These are phyloP conservation scores for Botrytis hyacinthi DNA, from an alignment of 2,329 filamentous ascomycete genomes.

Conservation along the genomic window DNA sequence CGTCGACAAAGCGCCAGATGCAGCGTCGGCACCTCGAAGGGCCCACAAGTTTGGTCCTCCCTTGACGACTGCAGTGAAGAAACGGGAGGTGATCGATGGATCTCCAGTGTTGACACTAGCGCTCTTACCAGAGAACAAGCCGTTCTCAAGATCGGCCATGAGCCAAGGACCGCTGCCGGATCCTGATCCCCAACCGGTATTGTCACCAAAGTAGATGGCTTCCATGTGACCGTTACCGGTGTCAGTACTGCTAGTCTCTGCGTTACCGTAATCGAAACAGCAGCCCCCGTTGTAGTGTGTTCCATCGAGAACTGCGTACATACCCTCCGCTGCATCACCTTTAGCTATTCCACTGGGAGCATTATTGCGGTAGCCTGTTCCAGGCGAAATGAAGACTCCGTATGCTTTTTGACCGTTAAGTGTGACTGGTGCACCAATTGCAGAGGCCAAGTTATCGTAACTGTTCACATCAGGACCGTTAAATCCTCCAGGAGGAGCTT, in stretches of 20 bases:
- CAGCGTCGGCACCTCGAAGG: slow-evolving; percentile 56
- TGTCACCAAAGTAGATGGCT: slow-evolving; percentile 62
- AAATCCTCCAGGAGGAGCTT: slow-evolving; percentile 58
- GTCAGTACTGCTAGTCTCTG: slow-evolving; percentile 51
- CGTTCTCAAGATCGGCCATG: slow-evolving; percentile 68
- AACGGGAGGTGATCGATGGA: slow-evolving; percentile 53
- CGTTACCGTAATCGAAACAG: slow-evolving; percentile 59
- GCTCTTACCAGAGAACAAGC: slow-evolving; percentile 57
- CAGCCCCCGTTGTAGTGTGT: slow-evolving; percentile 57
- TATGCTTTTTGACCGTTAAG: slow-evolving; percentile 61
- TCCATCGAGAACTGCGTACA: slow-evolving; percentile 60
- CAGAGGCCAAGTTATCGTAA: slow-evolving; percentile 58
- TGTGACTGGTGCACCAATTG: slow-evolving; percentile 59
- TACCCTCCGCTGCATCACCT: slow-evolving; percentile 55
- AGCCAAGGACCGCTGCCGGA: slow-evolving; percentile 62
- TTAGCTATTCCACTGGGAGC: slow-evolving; percentile 50
- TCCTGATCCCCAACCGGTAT: slow-evolving; percentile 54
- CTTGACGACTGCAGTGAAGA: slow-evolving; percentile 57
- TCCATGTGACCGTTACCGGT: slow-evolving; percentile 67
- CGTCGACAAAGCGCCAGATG: slow-evolving; percentile 53
- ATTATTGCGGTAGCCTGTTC: slow-evolving; percentile 63
- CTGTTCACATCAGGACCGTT: slow-evolving; percentile 54
- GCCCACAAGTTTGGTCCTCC: slow-evolving; percentile 57
- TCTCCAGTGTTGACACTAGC: slow-evolving; percentile 49
- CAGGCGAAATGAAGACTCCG: slow-evolving; percentile 60